phyloP scores from a whole-genome alignment of 139 green algal species.

The Penium margaritaceum region DNA sequence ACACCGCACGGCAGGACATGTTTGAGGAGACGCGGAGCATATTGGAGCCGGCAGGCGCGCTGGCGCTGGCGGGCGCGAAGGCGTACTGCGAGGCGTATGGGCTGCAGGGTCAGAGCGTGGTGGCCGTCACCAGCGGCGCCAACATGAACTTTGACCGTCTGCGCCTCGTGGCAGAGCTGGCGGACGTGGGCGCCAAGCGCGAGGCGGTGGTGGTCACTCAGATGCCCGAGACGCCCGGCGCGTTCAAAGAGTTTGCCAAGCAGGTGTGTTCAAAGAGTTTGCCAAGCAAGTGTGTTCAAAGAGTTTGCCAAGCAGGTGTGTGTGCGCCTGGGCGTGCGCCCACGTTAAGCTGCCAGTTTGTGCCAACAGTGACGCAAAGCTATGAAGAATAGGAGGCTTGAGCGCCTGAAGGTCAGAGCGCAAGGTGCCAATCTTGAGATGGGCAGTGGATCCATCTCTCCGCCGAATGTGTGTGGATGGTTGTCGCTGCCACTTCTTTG shows the following conservation, averaged over 20 bases:
- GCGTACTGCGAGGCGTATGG: conserved; percentile 60
- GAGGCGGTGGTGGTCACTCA: conserved; percentile 78
- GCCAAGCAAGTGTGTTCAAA: not conserved
- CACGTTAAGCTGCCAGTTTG: no score
- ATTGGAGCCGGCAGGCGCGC: conserved; percentile 76
- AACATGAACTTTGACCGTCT: conserved; percentile 98
- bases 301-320: not conserved
- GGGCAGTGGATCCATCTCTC: no score
- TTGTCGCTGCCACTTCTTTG: no score
- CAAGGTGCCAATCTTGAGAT: no score
- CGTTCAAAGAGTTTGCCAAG: conserved; percentile 48
- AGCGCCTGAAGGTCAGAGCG: no score
- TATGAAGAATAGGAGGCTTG: no score
- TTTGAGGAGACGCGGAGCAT: conserved; percentile 51
- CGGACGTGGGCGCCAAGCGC: conserved; percentile 68
- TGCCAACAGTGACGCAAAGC: no score
- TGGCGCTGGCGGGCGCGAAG: conserved; percentile 80
- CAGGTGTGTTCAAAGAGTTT: conserved; percentile 14
- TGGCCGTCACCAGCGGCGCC: conserved; percentile 64
- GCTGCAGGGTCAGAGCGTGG: conserved; percentile 34
- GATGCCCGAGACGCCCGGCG: conserved; percentile 67
- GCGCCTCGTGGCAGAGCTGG: conserved; percentile 83
- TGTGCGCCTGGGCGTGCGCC: no score
- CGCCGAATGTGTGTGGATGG: no score
- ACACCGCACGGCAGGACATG: no score